These are phyloP conservation scores for Trypanosoma melophagium DNA, from an alignment of 208 protist species.

Conservation along the genomic window DNA sequence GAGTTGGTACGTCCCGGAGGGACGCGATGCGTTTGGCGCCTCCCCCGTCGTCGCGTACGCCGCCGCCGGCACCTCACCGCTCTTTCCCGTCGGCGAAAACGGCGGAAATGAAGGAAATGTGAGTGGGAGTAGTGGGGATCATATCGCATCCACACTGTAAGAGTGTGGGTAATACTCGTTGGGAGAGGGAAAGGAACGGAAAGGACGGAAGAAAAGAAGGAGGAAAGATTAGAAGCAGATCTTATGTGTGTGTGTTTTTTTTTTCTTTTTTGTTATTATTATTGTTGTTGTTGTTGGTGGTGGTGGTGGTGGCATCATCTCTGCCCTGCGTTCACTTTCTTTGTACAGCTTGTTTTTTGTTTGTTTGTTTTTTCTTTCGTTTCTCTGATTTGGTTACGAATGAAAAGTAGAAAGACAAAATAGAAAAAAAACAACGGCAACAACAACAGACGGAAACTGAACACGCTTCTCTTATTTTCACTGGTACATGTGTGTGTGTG, in stretches of 20 bases:
- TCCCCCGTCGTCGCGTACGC: conserved; percentile 36
- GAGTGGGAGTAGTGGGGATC: not conserved
- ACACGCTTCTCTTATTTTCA: too few species aligned
- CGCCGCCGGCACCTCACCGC: conserved; percentile 53
- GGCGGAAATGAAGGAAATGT: not conserved
- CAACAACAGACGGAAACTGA: too few species aligned
- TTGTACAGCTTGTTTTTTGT: too few species aligned
- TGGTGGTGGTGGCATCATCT: too few species aligned
- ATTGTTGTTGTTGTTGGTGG: too few species aligned
- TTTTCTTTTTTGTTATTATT: not conserved
- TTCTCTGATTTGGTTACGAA: too few species aligned
- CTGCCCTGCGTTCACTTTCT: too few species aligned
- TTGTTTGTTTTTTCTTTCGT: too few species aligned
- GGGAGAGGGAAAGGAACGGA: not conserved
- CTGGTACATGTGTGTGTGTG: too few species aligned
- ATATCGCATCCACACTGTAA: not conserved
- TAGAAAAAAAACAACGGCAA: too few species aligned
- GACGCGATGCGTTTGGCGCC: conserved; percentile 48
- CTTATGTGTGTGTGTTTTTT: not conserved
- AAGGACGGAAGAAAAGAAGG: not conserved
- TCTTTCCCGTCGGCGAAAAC: conserved; percentile 29
- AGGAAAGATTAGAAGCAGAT: too few species aligned
- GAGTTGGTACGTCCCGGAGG: conserved; percentile 90
- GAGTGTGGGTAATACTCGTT: not conserved
- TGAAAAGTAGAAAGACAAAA: too few species aligned